Conservation (phyloP, 192 early-diverging fungal species). For the Oehlia diaphana region DNA sequence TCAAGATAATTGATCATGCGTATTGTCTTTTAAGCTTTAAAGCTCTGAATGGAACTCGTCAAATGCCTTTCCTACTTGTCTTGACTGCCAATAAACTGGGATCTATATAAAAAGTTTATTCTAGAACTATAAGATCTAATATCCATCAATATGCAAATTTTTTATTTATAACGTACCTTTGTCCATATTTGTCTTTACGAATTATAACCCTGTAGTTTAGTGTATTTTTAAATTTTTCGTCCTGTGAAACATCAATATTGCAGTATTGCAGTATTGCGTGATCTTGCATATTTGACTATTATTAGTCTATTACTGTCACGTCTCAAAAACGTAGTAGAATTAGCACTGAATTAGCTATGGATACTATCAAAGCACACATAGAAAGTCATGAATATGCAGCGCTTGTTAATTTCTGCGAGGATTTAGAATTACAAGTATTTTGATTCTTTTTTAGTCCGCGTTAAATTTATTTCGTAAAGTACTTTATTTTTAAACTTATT, state of each 20-base stretch:
- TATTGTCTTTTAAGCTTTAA: neutral
- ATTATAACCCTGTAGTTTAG: neutral
- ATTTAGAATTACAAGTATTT: constrained; percentile 29
- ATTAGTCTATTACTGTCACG: neutral
- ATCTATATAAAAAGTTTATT: constrained; percentile 1
- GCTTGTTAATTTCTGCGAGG: constrained; percentile 28
- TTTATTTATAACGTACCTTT: neutral
- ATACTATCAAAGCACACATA: constrained; percentile 22
- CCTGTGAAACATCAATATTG: neutral
- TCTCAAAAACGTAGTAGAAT: neutral
- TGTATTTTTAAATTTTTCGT: too few relatives aligned
- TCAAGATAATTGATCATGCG: neutral
- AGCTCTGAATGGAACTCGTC: neutral
- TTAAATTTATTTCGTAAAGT: neutral
- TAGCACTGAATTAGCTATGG: constrained; percentile 7
- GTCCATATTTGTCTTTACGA: neutral
- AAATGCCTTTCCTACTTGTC: neutral
- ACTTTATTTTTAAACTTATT: neutral
- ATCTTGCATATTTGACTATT: neutral
- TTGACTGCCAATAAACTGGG: neutral
- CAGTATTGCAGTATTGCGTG: too few relatives aligned
- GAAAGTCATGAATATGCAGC: neutral
- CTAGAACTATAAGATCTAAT: neutral
- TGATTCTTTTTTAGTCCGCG: neutral
- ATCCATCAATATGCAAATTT: neutral